Percentiles rank a stretch among this genome's conserved stretches.
Conservation (phyloP, 1,284 basidiomycete genomes). For the Kalmanozyma brasiliensis region DNA sequence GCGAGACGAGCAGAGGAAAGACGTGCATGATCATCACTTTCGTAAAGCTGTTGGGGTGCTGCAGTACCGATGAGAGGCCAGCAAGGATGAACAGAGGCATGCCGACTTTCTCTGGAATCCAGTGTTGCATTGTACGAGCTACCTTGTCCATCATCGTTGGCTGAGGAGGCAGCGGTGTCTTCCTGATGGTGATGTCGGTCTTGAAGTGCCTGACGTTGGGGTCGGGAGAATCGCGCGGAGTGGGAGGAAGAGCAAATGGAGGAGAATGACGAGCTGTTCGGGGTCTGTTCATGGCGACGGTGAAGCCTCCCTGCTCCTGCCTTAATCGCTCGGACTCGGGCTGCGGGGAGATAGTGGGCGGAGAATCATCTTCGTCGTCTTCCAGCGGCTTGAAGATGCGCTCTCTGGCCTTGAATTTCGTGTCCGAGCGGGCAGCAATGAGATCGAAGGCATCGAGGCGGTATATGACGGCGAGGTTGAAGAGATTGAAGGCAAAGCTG, state of each 20-base stretch:
- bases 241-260: slow-evolving; percentile 7
- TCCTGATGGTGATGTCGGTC: slow-evolving; percentile 16
- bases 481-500: slow-evolving; percentile 77
- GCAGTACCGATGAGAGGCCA: slow-evolving; percentile 72
- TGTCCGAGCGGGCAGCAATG: slow-evolving; percentile 11
- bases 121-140: slow-evolving; percentile 10
- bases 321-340: background rate
- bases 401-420: slow-evolving; percentile 8
- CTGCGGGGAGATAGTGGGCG: slow-evolving; percentile 2
- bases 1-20: slow-evolving; percentile 73
- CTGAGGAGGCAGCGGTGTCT: slow-evolving; percentile 20
- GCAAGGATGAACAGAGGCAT: slow-evolving; percentile 70
- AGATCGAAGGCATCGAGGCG: slow-evolving; percentile 55
- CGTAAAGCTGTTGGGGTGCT: slow-evolving; percentile 72
- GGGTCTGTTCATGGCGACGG: background rate
- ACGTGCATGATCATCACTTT: slow-evolving; percentile 77
- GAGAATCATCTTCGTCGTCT: background rate
- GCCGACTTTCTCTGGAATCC: slow-evolving; percentile 25
- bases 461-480: slow-evolving; percentile 74
- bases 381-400: slow-evolving; percentile 17
- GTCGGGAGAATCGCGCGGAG: slow-evolving; percentile 9
- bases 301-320: background rate
- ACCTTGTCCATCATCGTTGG: slow-evolving; percentile 26
- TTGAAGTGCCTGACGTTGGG: slow-evolving; percentile 13
- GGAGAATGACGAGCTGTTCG: background rate